phyloP scores from a whole-genome alignment of 164 flowering plant species.

The Malania oleifera region DNA sequence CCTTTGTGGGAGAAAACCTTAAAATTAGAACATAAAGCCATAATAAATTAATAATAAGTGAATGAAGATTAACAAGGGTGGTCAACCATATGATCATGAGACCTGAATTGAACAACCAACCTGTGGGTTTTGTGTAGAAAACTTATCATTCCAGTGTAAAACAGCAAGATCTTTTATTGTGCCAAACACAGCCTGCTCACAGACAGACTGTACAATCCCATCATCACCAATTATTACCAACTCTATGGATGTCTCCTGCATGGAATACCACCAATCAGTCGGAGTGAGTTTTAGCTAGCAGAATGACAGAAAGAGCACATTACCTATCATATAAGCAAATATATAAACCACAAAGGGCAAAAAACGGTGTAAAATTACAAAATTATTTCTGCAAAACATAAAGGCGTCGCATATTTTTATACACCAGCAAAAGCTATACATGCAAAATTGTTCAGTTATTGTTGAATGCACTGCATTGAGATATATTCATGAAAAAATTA shows the following conservation, averaged over 20 bases:
- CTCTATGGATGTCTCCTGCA: constrained; percentile 92
- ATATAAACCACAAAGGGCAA: background rate
- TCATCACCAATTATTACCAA: constrained; percentile 74
- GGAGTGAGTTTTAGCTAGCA: constrained; percentile 3
- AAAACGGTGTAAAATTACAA: too few relatives aligned
- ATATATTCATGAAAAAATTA: too few relatives aligned
- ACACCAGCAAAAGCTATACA: too few relatives aligned
- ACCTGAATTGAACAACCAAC: constrained; percentile 21
- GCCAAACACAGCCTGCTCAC: constrained; percentile 94
- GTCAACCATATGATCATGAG: background rate
- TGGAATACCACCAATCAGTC: constrained; percentile 6
- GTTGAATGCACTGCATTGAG: too few relatives aligned
- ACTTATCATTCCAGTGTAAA: constrained; percentile 61
- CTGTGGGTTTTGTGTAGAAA: constrained; percentile 40
- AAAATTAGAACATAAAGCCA: too few relatives aligned
- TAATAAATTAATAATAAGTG: background rate
- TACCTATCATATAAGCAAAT: background rate
- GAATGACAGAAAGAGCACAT: background rate
- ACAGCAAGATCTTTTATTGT: constrained; percentile 77
- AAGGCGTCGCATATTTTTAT: too few relatives aligned
- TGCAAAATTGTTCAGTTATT: too few relatives aligned
- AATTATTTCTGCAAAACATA: too few relatives aligned
- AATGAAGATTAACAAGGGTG: background rate
- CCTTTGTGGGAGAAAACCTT: background rate
- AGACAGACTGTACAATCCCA: constrained; percentile 73